Evolutionary conservation across 208 protist genomes (phyloP).

Genomic region (Polymyxa betae): DNA sequence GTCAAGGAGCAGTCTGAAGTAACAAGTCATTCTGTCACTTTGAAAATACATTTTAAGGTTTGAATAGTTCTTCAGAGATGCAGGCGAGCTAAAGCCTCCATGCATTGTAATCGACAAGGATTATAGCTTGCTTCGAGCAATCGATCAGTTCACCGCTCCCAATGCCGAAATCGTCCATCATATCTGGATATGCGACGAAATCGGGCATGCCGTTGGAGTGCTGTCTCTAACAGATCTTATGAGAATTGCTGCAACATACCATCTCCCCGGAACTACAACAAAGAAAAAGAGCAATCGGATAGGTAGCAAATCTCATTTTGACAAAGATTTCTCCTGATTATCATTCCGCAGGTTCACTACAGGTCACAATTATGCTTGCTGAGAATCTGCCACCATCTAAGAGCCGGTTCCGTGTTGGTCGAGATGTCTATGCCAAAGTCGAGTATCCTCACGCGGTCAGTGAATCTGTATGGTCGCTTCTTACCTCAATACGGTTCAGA

Average conservation of each 20-base stretch:
- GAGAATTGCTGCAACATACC: not conserved
- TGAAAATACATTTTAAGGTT: too few relatives aligned
- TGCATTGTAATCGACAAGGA: not conserved
- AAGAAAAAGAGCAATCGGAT: not conserved
- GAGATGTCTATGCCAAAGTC: not conserved
- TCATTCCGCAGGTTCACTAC: too few relatives aligned
- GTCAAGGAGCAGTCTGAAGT: not conserved
- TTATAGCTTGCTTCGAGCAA: not conserved
- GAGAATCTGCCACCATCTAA: not conserved
- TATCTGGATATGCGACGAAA: not conserved
- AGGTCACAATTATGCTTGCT: not conserved
- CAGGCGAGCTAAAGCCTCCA: too few relatives aligned
- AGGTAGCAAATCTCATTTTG: too few relatives aligned
- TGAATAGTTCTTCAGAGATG: too few relatives aligned
- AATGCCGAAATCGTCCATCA: not conserved
- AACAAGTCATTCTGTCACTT: too few relatives aligned
- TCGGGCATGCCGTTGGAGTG: not conserved
- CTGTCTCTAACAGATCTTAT: not conserved
- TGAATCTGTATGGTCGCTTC: too few relatives aligned
- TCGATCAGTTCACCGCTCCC: not conserved
- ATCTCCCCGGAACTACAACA: not conserved
- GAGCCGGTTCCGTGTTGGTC: not conserved
- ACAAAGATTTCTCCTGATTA: too few relatives aligned
- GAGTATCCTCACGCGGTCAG: not conserved
- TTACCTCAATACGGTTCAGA: too few relatives aligned